Evolutionary conservation across 2,329 filamentous ascomycete genomes (phyloP).

Genomic region (Colletotrichum limetticola): DNA sequence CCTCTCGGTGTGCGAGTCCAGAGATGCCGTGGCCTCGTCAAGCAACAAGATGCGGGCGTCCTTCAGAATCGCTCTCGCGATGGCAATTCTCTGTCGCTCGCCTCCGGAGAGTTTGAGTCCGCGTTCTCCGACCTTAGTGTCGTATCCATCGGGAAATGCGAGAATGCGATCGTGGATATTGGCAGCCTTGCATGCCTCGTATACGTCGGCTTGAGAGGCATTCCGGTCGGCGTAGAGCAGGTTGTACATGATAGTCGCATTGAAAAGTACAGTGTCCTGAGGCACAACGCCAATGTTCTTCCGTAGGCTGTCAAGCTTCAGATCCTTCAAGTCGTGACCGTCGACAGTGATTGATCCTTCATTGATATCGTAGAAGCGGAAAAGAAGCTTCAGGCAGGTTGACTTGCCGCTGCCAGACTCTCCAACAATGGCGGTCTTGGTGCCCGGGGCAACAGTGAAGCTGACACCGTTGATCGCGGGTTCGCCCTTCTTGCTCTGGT

Average conservation of each 20-base stretch:
- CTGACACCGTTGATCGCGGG: slow-evolving; percentile 51
- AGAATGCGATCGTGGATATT: slow-evolving; percentile 66
- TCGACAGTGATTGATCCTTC: slow-evolving; percentile 58
- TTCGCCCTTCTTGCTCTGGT: slow-evolving; percentile 49
- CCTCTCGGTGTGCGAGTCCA: slow-evolving; percentile 71
- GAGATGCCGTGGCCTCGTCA: slow-evolving; percentile 77
- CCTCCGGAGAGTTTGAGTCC: slow-evolving; percentile 68
- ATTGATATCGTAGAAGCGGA: slow-evolving; percentile 62
- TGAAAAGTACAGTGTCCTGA: slow-evolving; percentile 59
- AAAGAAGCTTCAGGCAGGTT: slow-evolving; percentile 59
- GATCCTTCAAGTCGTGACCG: slow-evolving; percentile 54
- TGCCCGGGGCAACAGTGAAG: slow-evolving; percentile 55
- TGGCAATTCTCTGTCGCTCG: slow-evolving; percentile 69
- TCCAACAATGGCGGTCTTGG: slow-evolving; percentile 58
- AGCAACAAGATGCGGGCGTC: slow-evolving; percentile 76
- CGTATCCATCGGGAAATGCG: slow-evolving; percentile 63
- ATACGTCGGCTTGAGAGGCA: slow-evolving; percentile 60
- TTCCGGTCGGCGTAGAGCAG: slow-evolving; percentile 61
- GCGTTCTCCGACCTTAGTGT: slow-evolving; percentile 63
- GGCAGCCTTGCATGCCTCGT: slow-evolving; percentile 61
- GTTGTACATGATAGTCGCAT: slow-evolving; percentile 66
- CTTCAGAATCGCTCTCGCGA: slow-evolving; percentile 74
- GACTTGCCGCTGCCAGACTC: slow-evolving; percentile 60
- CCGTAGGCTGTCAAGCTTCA: slow-evolving; percentile 52
- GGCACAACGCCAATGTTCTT: slow-evolving; percentile 57